Evolutionary conservation across 768 basidiomycete genomes (phyloP).

Genomic region (Erythrobasidium yunnanense): DNA sequence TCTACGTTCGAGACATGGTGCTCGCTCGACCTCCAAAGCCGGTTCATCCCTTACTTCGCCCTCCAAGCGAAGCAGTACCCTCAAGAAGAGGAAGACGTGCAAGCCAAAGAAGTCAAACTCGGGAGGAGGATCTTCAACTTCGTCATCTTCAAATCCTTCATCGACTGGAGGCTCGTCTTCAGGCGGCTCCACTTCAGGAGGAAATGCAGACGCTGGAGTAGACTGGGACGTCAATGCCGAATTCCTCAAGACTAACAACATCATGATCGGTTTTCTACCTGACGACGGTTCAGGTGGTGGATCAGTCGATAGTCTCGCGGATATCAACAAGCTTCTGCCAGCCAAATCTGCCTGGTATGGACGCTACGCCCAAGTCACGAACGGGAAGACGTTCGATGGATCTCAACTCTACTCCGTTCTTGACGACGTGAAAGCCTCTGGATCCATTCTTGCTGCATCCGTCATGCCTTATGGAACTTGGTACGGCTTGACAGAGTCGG

Average conservation of each 20-base stretch:
- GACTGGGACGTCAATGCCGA: background rate
- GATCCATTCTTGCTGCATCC: constrained; percentile 22
- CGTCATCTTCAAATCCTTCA: background rate
- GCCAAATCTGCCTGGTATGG: constrained; percentile 21
- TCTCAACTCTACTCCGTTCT: constrained; percentile 18
- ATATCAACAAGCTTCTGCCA: constrained; percentile 25
- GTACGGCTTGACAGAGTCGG: constrained; percentile 21
- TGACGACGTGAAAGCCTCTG: constrained; percentile 24
- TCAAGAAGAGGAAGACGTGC: background rate
- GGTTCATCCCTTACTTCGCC: too few species aligned
- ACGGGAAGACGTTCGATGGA: constrained; percentile 34
- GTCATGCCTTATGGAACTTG: constrained; percentile 27
- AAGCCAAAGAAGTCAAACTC: background rate
- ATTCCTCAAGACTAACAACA: constrained; percentile 21
- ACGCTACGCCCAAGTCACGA: constrained; percentile 30
- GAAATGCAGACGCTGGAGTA: background rate
- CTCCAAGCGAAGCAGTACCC: too few species aligned
- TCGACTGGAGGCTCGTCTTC: background rate
- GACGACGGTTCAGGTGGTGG: constrained; percentile 36
- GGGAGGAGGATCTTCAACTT: background rate
- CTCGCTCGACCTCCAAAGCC: too few species aligned
- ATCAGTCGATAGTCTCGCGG: constrained; percentile 28
- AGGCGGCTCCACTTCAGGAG: background rate
- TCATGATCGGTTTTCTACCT: constrained; percentile 21
- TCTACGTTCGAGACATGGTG: constrained; percentile 8